Conservation (phyloP, 495 filamentous ascomycete genomes). For the Aspergillus baeticus region DNA sequence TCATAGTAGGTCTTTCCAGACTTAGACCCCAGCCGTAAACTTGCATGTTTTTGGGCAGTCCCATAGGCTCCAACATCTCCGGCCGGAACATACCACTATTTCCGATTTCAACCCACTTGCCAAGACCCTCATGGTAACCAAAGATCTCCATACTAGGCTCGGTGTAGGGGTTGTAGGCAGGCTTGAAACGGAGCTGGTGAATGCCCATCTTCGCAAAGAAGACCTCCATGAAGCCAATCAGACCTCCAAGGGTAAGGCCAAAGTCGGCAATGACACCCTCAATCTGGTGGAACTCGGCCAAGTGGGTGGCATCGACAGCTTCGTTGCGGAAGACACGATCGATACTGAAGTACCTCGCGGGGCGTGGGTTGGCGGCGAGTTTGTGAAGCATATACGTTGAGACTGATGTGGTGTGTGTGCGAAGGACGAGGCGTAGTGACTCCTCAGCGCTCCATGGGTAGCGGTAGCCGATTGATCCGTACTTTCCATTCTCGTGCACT, state of each 20-base stretch:
- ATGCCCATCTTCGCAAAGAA: slow-evolving; percentile 98
- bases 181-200: slow-evolving; percentile 85
- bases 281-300: slow-evolving; percentile 98
- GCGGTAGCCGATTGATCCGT: slow-evolving; percentile 90
- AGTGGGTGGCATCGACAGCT: slow-evolving; percentile 91
- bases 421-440: slow-evolving; percentile 81
- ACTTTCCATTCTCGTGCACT: slow-evolving; percentile 84
- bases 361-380: slow-evolving; percentile 74
- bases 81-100: slow-evolving; percentile 98
- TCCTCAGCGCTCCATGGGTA: slow-evolving; percentile 93
- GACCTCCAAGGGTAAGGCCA: slow-evolving; percentile 80
- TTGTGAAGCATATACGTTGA: slow-evolving; percentile 87
- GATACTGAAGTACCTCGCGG: slow-evolving; percentile 94
- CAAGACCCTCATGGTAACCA: slow-evolving; percentile 83
- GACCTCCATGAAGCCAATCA: slow-evolving; percentile 95
- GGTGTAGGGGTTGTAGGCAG: slow-evolving; percentile 98
- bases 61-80: slow-evolving; percentile 92
- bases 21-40: slow-evolving; percentile 91
- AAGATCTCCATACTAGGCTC: slow-evolving; percentile 98
- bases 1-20: slow-evolving; percentile 96
- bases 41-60: slow-evolving; percentile 79
- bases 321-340: slow-evolving; percentile 97
- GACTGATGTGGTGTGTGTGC: slow-evolving; percentile 93
- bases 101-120: slow-evolving; percentile 93
- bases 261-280: slow-evolving; percentile 99